Evolutionary conservation across 2,329 filamentous ascomycete species (phyloP).

Genomic region (Ceratocystis cubensis): DNA sequence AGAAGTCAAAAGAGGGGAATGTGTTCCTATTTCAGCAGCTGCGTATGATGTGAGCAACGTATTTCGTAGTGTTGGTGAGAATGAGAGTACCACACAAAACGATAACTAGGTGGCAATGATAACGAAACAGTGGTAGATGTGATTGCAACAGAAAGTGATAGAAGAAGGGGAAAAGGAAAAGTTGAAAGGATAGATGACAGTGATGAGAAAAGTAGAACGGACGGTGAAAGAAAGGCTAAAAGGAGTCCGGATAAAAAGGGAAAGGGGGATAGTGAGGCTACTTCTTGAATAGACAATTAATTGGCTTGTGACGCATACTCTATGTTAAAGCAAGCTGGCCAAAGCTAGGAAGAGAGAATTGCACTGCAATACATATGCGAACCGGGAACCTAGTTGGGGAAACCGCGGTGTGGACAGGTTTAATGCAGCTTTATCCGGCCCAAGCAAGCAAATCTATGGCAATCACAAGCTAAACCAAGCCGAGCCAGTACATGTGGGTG

Average conservation of each 20-base stretch:
- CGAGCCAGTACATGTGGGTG: neutral
- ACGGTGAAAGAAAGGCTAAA: neutral
- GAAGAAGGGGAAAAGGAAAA: neutral
- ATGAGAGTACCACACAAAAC: neutral
- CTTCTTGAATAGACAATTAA: neutral
- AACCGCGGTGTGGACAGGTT: slow-evolving; percentile 8
- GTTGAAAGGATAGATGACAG: neutral
- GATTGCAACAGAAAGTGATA: neutral
- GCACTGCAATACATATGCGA: neutral
- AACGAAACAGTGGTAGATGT: neutral
- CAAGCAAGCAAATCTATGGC: neutral
- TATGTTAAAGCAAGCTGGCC: slow-evolving; percentile 5
- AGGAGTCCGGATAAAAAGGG: neutral
- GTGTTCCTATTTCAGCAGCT: slow-evolving; percentile 17
- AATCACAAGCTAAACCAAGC: slow-evolving; percentile 8
- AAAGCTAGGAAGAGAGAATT: neutral
- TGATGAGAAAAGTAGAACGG: neutral
- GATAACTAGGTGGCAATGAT: neutral
- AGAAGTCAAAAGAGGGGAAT: slow-evolving; percentile 17
- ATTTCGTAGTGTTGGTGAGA: slow-evolving; percentile 1
- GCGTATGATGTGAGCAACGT: slow-evolving; percentile 18
- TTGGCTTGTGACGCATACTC: neutral
- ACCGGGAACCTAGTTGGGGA: slow-evolving; percentile 16
- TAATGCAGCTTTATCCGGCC: neutral
- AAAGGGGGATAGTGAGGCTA: neutral